phyloP scores from a whole-genome alignment of 495 filamentous ascomycete genomes.

The Penicillium desertorum region DNA sequence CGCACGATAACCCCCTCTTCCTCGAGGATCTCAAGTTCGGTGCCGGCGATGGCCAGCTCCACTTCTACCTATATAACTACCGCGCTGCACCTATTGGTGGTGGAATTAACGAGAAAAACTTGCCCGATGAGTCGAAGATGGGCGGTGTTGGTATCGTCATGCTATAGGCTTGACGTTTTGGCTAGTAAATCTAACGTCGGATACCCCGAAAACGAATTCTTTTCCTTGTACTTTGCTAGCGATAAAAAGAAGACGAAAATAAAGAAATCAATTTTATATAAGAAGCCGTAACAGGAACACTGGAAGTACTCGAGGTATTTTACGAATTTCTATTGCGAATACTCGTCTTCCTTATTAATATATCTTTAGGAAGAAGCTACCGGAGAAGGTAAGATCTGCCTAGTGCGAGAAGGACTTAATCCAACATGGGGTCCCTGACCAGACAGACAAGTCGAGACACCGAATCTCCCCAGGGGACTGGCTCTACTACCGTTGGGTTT shows the following conservation, averaged over 20 bases:
- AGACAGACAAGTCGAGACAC: slow-evolving; percentile 1
- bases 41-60: slow-evolving; percentile 86
- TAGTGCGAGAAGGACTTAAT: background rate
- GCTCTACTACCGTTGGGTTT: background rate
- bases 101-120: slow-evolving; percentile 76
- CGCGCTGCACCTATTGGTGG: slow-evolving; percentile 75
- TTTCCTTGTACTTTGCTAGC: slow-evolving; percentile 14
- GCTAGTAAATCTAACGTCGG: slow-evolving; percentile 15
- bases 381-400: background rate
- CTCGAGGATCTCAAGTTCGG: slow-evolving; percentile 91
- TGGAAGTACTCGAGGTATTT: background rate
- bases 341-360: background rate
- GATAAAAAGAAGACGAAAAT: slow-evolving; percentile 8
- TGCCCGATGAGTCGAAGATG: slow-evolving; percentile 67
- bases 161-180: slow-evolving; percentile 48
- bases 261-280: background rate
- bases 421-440: background rate
- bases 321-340: background rate
- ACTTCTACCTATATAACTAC: slow-evolving; percentile 98
- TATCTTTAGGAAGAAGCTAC: background rate
- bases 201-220: slow-evolving; percentile 17
- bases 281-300: background rate
- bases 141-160: slow-evolving; percentile 91
- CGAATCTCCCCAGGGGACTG: slow-evolving; percentile 1
- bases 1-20: slow-evolving; percentile 92